Percentiles rank a stretch among this genome's conserved stretches.
Evolutionary conservation across 129 eudicot species (phyloP).

Genomic region (Daucus carota): DNA sequence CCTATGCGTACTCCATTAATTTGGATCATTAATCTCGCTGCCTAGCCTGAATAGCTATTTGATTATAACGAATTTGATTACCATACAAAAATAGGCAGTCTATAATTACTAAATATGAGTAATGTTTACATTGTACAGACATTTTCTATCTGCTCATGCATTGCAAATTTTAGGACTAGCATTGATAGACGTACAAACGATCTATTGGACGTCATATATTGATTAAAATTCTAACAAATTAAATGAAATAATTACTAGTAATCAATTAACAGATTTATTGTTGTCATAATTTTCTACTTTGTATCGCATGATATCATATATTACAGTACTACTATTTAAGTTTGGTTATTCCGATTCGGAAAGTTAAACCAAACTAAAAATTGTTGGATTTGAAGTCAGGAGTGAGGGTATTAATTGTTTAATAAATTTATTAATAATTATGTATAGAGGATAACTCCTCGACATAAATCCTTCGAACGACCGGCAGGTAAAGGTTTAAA

Average conservation of each 20-base stretch:
- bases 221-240: too few relatives aligned
- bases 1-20: neutral
- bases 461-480: neutral
- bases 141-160: neutral
- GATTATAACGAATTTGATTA: neutral
- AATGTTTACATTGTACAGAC: neutral
- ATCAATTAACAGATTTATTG: too few relatives aligned
- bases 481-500: neutral
- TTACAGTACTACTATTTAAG: too few relatives aligned
- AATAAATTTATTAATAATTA: too few relatives aligned
- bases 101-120: neutral
- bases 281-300: too few relatives aligned
- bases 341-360: neutral
- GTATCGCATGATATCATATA: too few relatives aligned
- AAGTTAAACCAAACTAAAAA: neutral
- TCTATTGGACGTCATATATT: too few relatives aligned
- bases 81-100: neutral
- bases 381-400: neutral
- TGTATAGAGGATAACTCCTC: neutral
- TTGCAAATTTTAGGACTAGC: neutral
- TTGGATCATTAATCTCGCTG: neutral
- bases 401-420: neutral
- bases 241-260: too few relatives aligned
- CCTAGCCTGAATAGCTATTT: neutral
- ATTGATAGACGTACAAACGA: too few relatives aligned